These are phyloP conservation scores for Keithomyces neogunnii DNA, from an alignment of 2,329 filamentous ascomycete species.

Conservation along the genomic window DNA sequence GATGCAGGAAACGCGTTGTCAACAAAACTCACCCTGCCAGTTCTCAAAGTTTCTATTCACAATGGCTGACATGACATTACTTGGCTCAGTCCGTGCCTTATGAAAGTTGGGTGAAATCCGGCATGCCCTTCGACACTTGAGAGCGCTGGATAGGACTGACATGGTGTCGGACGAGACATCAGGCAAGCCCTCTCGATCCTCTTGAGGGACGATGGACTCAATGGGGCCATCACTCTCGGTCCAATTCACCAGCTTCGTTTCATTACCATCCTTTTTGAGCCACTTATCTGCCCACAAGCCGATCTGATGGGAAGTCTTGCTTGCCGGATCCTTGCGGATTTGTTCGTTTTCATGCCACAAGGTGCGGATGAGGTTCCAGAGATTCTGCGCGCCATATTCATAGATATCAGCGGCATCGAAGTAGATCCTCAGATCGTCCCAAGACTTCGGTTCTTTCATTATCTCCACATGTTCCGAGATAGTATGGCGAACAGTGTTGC, in stretches of 20 bases:
- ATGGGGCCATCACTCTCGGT: slow-evolving; percentile 12
- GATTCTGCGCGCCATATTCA: slow-evolving; percentile 35
- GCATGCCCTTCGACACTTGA: slow-evolving; percentile 21
- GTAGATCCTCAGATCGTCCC: slow-evolving; percentile 36
- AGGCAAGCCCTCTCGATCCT: slow-evolving; percentile 21
- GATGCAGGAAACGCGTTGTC: background rate
- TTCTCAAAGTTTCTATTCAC: slow-evolving; percentile 20
- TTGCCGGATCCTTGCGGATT: slow-evolving; percentile 18
- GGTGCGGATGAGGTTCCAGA: slow-evolving; percentile 36
- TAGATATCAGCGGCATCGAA: slow-evolving; percentile 42
- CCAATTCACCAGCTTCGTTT: slow-evolving; percentile 23
- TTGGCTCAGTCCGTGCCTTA: slow-evolving; percentile 3
- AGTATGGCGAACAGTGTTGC: slow-evolving; percentile 29
- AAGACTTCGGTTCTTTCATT: slow-evolving; percentile 22
- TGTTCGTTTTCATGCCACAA: slow-evolving; percentile 31
- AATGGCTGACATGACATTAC: slow-evolving; percentile 19
- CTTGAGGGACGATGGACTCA: slow-evolving; percentile 16
- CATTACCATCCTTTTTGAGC: slow-evolving; percentile 21
- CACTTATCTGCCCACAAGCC: slow-evolving; percentile 30
- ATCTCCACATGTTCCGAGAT: slow-evolving; percentile 26
- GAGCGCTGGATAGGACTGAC: slow-evolving; percentile 22
- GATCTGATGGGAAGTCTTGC: slow-evolving; percentile 18
- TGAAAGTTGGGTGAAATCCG: slow-evolving; percentile 13
- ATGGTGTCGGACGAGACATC: slow-evolving; percentile 20
- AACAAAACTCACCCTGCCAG: slow-evolving; percentile 26